Conservation (phyloP, 345 rosid species). For the Aquilaria sinensis region DNA sequence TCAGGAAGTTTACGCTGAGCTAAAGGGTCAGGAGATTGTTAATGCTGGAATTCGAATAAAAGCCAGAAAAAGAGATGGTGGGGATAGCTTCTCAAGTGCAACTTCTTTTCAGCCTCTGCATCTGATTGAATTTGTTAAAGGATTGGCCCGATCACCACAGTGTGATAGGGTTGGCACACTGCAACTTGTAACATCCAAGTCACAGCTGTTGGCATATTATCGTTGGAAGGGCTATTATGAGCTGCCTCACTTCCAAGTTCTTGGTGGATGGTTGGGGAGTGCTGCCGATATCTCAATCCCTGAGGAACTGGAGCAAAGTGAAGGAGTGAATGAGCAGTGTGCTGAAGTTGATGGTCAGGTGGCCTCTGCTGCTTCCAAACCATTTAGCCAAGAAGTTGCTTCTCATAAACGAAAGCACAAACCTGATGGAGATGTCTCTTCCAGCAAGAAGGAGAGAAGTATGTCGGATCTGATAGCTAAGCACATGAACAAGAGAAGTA, state of each 20-base stretch:
- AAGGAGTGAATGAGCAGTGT: conserved; percentile 17
- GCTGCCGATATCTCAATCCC: conserved; percentile 32
- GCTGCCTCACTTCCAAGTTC: conserved; percentile 48
- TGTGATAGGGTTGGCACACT: conserved; percentile 28
- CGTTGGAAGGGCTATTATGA: conserved; percentile 58
- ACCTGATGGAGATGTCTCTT: conserved; percentile 7
- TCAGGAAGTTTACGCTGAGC: conserved; percentile 28
- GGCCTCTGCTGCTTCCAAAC: conserved; percentile 24
- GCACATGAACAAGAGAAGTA: conserved; percentile 24
- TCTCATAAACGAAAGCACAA: conserved; percentile 29
- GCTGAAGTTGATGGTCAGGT: conserved; percentile 20
- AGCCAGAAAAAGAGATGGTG: conserved; percentile 32
- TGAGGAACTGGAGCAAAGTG: conserved; percentile 14
- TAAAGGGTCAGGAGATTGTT: conserved; percentile 43
- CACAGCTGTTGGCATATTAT: conserved; percentile 55
- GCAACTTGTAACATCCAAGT: conserved; percentile 35
- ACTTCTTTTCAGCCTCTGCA: conserved; percentile 49
- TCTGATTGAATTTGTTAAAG: conserved; percentile 37
- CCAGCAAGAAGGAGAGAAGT: conserved; percentile 44
- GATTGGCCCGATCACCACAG: conserved; percentile 25
- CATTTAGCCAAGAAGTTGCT: conserved; percentile 18
- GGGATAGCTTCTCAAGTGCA: conserved; percentile 40
- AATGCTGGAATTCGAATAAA: conserved; percentile 57
- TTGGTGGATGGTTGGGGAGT: conserved; percentile 36
- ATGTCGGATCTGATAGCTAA: conserved; percentile 47